Evolutionary conservation across 148 eudicot species (phyloP).

Genomic region (Persicaria maculosa): DNA sequence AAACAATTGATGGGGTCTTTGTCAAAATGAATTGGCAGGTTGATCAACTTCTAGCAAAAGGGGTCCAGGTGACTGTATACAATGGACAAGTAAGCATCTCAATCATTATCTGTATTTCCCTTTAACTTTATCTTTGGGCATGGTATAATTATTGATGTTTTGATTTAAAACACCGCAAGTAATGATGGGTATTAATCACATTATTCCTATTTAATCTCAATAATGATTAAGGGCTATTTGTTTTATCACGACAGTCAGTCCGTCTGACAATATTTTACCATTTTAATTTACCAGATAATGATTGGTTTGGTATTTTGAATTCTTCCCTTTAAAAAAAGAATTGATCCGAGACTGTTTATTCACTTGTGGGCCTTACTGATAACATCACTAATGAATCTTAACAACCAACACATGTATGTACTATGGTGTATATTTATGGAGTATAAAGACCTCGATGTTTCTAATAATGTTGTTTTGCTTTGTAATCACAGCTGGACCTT

Average conservation of each 20-base stretch:
- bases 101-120: neutral
- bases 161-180: neutral
- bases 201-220: neutral
- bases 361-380: too few relatives aligned
- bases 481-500: slow-evolving; percentile 54
- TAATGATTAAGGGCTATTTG: too few relatives aligned
- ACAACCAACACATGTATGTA: neutral
- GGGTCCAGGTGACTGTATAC: slow-evolving; percentile 50
- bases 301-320: too few relatives aligned
- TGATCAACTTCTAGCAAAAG: slow-evolving; percentile 46
- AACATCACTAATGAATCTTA: neutral
- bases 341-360: too few relatives aligned
- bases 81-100: slow-evolving; percentile 56
- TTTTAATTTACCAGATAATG: too few relatives aligned
- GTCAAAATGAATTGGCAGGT: slow-evolving; percentile 31
- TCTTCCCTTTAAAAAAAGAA: too few relatives aligned
- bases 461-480: slow-evolving; percentile 11
- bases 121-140: neutral
- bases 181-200: neutral
- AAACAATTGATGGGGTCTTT: neutral
- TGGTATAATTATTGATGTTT: neutral
- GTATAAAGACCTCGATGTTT: neutral
- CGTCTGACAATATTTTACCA: too few relatives aligned
- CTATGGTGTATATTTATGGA: too few relatives aligned
- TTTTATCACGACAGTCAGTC: too few relatives aligned